phyloP scores from a whole-genome alignment of 192 early-diverging fungal genomes.

The Umbelopsis ramanniana region DNA sequence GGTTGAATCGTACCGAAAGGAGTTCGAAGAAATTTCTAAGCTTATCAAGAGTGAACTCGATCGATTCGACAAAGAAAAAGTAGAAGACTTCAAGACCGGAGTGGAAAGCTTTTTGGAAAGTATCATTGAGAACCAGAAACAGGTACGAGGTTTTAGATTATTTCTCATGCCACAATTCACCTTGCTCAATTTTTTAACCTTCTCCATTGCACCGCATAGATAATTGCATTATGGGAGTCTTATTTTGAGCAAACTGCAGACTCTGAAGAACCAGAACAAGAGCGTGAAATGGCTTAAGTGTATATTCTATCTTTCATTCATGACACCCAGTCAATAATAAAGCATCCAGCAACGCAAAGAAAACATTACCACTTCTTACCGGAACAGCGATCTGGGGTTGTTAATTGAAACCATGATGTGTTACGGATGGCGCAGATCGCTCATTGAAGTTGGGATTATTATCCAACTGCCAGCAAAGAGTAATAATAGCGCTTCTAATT shows the following conservation, averaged over 20 bases:
- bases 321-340: slow-evolving; percentile 2
- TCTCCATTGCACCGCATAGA: slow-evolving; percentile 15
- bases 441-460: too few relatives aligned
- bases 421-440: not conserved
- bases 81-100: slow-evolving; percentile 77
- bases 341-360: too few relatives aligned
- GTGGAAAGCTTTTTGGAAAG: slow-evolving; percentile 74
- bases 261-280: slow-evolving; percentile 15
- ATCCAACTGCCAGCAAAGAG: too few relatives aligned
- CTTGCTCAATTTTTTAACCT: not conserved
- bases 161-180: not conserved
- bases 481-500: too few relatives aligned
- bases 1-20: slow-evolving; percentile 55
- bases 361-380: not conserved
- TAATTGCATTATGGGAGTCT: slow-evolving; percentile 44
- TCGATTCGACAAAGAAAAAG: slow-evolving; percentile 78
- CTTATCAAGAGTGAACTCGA: slow-evolving; percentile 75
- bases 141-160: slow-evolving; percentile 46
- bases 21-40: slow-evolving; percentile 78
- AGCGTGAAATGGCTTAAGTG: slow-evolving; percentile 15
- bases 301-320: slow-evolving; percentile 11
- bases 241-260: slow-evolving; percentile 44
- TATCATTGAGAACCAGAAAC: slow-evolving; percentile 80
- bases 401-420: too few relatives aligned
- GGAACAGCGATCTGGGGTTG: not conserved